Percentiles rank a stretch among this genome's conserved stretches.
Conservation (phyloP, 2,329 filamentous ascomycete species). For the Sphaerulina vaccinii region DNA sequence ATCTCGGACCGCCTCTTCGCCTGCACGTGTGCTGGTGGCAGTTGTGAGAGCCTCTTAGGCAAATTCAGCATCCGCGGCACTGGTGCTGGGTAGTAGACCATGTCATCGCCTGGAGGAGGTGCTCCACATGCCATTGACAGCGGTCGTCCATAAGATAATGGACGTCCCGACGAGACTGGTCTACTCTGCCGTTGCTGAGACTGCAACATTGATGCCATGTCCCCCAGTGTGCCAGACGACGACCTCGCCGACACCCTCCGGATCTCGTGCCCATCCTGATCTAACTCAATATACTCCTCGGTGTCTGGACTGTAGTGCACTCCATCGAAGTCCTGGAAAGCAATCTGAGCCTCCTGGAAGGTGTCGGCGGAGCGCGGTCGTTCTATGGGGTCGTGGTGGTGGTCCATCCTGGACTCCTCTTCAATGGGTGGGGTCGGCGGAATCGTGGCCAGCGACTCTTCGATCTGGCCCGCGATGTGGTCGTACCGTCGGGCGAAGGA, state of each 20-base stretch:
- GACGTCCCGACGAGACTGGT: constrained; percentile 29
- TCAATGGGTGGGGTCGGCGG: constrained; percentile 29
- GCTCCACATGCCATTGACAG: constrained; percentile 36
- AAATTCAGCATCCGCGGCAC: constrained; percentile 92
- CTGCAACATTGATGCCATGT: constrained; percentile 32
- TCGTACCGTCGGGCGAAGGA: constrained; percentile 34
- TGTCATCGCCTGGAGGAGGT: constrained; percentile 68
- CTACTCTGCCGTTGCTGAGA: constrained; percentile 27
- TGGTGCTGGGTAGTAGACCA: constrained; percentile 94
- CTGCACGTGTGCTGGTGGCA: constrained; percentile 61
- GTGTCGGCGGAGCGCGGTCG: constrained; percentile 58
- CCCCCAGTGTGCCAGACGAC: constrained; percentile 32
- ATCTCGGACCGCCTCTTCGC: constrained; percentile 73
- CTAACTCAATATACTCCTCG: constrained; percentile 36
- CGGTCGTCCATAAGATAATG: constrained; percentile 53
- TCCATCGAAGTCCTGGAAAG: constrained; percentile 80
- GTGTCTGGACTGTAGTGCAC: constrained; percentile 66
- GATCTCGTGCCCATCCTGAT: constrained; percentile 37
- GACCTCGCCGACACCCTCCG: constrained; percentile 34
- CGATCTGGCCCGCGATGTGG: constrained; percentile 34
- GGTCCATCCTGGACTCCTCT: constrained; percentile 24
- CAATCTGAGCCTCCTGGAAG: constrained; percentile 62
- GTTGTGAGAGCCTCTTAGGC: constrained; percentile 79
- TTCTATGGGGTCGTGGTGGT: constrained; percentile 36
- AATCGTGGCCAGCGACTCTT: constrained; percentile 30